Evolutionary conservation across 345 rosid species (phyloP).

Genomic region (Eucalyptus pumila): DNA sequence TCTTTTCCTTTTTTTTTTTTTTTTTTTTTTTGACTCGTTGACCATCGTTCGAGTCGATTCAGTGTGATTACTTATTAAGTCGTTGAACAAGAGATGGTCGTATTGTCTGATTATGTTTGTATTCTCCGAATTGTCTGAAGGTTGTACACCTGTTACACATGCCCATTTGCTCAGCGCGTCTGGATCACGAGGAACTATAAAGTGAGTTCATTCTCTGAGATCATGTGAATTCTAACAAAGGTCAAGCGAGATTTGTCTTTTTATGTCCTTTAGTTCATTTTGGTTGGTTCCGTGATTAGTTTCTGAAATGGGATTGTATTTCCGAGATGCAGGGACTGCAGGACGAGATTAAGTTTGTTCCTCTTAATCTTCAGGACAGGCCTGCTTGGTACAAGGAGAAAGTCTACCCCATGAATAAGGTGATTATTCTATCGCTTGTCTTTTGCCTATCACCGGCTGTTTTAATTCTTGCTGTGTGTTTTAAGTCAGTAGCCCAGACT

Average conservation of each 20-base stretch:
- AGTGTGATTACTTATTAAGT: neutral
- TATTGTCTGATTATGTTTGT: neutral
- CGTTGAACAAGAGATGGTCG: too few relatives aligned
- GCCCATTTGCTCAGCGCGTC: conserved; percentile 85
- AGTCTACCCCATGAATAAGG: conserved; percentile 74
- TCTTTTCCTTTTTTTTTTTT: neutral
- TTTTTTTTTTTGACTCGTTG: too few relatives aligned
- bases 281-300: neutral
- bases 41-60: neutral
- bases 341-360: conserved; percentile 68
- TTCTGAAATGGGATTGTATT: neutral
- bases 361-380: conserved; percentile 59
- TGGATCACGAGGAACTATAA: conserved; percentile 90
- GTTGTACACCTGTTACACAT: conserved; percentile 47
- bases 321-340: conserved; percentile 50
- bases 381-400: conserved; percentile 91
- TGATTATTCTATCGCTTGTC: neutral
- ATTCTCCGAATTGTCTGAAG: conserved; percentile 9
- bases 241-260: neutral
- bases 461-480: neutral
- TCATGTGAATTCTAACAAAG: neutral
- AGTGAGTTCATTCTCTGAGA: conserved; percentile 8
- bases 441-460: neutral
- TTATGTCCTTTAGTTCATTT: neutral
- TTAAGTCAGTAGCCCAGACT: neutral